Evolutionary conservation across 257 asterid species (phyloP).

Genomic region (Solanum appendiculatum): DNA sequence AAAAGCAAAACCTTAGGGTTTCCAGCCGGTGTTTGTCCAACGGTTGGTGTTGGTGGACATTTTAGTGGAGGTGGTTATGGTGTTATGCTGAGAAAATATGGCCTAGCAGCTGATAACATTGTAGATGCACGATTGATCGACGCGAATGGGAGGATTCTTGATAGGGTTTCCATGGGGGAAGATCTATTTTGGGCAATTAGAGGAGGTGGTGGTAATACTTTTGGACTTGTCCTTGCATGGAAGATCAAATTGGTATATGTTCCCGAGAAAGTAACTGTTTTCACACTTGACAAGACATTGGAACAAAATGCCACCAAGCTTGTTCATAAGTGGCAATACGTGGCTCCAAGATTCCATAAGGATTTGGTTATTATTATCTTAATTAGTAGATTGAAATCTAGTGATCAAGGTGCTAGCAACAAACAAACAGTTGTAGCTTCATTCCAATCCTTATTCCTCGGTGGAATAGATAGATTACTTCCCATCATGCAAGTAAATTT

Average conservation of each 20-base stretch:
- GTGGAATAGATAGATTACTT: neutral
- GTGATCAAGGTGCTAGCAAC: neutral
- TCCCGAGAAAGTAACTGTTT: neutral
- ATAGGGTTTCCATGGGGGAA: neutral
- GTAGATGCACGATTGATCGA: slow-evolving; percentile 2
- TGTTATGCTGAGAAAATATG: neutral
- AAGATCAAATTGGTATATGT: neutral
- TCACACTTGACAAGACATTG: neutral
- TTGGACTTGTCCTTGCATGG: slow-evolving; percentile 4
- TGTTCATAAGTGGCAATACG: slow-evolving; percentile 5
- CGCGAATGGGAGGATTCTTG: neutral
- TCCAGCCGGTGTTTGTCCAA: neutral
- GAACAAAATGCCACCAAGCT: neutral
- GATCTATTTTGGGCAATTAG: slow-evolving; percentile 4
- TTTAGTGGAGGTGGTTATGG: slow-evolving; percentile 8
- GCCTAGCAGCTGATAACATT: slow-evolving; percentile 1
- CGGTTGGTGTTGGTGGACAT: slow-evolving; percentile 3
- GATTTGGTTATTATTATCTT: neutral
- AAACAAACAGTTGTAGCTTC: neutral
- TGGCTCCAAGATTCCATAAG: neutral
- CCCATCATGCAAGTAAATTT: neutral
- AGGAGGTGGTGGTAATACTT: slow-evolving; percentile 5
- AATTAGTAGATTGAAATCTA: neutral
- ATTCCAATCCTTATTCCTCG: neutral
- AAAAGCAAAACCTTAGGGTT: slow-evolving; percentile 1